These are phyloP conservation scores for Diaporthe ampelina DNA, from an alignment of 2,329 filamentous ascomycete genomes.

Conservation along the genomic window DNA sequence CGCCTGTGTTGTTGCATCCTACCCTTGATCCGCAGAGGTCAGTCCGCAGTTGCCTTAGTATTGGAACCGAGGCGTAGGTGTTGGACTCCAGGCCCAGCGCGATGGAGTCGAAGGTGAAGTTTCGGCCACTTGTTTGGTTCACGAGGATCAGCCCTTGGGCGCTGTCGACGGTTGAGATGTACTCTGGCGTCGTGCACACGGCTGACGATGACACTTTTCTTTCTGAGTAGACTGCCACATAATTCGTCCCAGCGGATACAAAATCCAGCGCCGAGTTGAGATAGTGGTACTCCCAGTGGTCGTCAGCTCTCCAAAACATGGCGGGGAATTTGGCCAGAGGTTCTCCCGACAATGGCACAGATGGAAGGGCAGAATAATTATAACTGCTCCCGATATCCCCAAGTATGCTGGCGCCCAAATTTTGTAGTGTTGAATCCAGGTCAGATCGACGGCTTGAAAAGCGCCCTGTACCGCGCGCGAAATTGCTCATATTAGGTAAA, in stretches of 20 bases:
- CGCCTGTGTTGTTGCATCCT: conserved; percentile 11
- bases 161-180: neutral
- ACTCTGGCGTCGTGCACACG: conserved; percentile 19
- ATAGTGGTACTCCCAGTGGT: conserved; percentile 16
- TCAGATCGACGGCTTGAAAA: neutral
- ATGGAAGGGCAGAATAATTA: neutral
- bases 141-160: neutral
- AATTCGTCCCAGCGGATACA: neutral
- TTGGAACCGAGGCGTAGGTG: conserved; percentile 3
- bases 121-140: conserved; percentile 11
- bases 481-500: conserved; percentile 19
- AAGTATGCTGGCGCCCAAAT: conserved; percentile 12
- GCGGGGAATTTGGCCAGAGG: neutral
- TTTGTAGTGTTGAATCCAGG: neutral
- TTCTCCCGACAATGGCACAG: neutral
- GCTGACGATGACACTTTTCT: conserved; percentile 9
- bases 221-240: conserved; percentile 1
- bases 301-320: conserved; percentile 6
- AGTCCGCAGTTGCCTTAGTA: conserved; percentile 8
- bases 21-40: conserved; percentile 11
- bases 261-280: neutral
- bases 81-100: conserved; percentile 12
- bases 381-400: conserved; percentile 12
- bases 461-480: conserved; percentile 16
- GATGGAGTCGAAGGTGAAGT: neutral